Base-by-base conservation (phyloP, 345 rosid genomes). In the Raphanus sativus region DNA sequence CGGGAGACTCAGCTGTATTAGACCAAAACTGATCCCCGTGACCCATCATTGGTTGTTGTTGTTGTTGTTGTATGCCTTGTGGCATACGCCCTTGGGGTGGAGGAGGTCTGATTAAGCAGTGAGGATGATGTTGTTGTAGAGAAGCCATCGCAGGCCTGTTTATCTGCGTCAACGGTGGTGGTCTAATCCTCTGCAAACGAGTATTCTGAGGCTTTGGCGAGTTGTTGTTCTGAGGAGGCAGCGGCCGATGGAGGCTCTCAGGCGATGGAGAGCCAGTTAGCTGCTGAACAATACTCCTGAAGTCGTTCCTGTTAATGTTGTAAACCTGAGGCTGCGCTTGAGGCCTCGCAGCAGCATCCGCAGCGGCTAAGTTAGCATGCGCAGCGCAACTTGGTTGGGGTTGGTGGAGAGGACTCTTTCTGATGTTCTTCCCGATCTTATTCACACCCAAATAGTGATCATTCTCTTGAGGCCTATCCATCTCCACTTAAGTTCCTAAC, bases 241-340 rank as follows among this genome's bases (percentile, higher is more conserved):
- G 21, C 21, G 98, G 97, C 40, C 86, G 86, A 54, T 94, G 94
- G 81, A 88, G 82, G 71, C 82, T 87, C 17, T 91, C 94, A 26
- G 83, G 91, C 2, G 92, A 84, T 28, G 92, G 90, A 29, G 98
- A 91, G 72, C 98, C 97, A 0, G 97, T 94, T 11, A 94, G 86
- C 79, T 89, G 92, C 85, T 94, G 98, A 85, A 91, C 98, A 67
- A 91, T 84, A 74, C 85, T 91, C 60, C 94, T 83, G 52, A 94
- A 94, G 62, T 94, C 91, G 64, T 85, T 90, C 92, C 90, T 94
- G 89, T 91, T 91, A 62, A 94, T 94, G 80, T 94, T 94, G 84
- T 94, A 94, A 75, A 94, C 97, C 80, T 90, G 96, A 68, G 96
- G 97, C 69, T 91, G 96, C 58, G 89, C 88, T 83, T 89, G 98